Percentiles rank a stretch among this genome's conserved stretches.
These are phyloP conservation scores for Penicillium daleae DNA, from an alignment of 495 filamentous ascomycete genomes.

Conservation along the genomic window DNA sequence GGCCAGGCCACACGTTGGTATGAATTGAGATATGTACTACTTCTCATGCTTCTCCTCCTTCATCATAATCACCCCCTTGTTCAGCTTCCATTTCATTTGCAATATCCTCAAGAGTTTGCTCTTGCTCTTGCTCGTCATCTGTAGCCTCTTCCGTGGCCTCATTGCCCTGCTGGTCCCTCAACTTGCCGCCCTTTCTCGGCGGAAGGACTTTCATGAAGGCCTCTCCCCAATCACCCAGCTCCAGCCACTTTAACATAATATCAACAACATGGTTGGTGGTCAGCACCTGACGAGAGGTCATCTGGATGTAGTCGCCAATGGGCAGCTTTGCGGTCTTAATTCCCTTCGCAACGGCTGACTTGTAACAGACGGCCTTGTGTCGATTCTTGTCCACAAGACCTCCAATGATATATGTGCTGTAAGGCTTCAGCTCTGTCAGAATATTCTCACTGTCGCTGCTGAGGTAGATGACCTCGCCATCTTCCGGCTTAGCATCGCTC, in stretches of 20 bases:
- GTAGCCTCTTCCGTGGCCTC: slow-evolving; percentile 29
- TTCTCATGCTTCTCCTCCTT: slow-evolving; percentile 5
- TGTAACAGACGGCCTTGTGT: slow-evolving; percentile 92
- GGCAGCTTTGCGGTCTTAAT: slow-evolving; percentile 88
- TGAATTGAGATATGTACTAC: not conserved
- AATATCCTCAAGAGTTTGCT: slow-evolving; percentile 10
- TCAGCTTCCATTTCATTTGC: slow-evolving; percentile 10
- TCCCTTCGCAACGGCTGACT: slow-evolving; percentile 70
- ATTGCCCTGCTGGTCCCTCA: slow-evolving; percentile 39
- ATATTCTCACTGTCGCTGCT: slow-evolving; percentile 84
- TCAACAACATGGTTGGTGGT: slow-evolving; percentile 94
- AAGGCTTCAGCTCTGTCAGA: slow-evolving; percentile 74
- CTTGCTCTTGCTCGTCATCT: slow-evolving; percentile 35
- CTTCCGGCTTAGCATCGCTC: slow-evolving; percentile 43
- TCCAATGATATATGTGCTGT: slow-evolving; percentile 90
- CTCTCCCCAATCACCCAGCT: slow-evolving; percentile 83
- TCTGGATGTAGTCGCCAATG: slow-evolving; percentile 88
- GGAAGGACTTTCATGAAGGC: slow-evolving; percentile 89
- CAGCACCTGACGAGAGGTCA: slow-evolving; percentile 80
- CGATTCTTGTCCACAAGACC: slow-evolving; percentile 94
- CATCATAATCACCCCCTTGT: slow-evolving; percentile 2
- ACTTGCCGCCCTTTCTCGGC: slow-evolving; percentile 74
- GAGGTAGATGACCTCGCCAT: slow-evolving; percentile 78
- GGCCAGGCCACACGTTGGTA: not conserved
- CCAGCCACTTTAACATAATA: slow-evolving; percentile 93